A percentile compares a stretch with the other conserved stretches of the same genome.
Evolutionary conservation across 225 moss, liverwort and hornwort species (phyloP).

Genomic region (Takakia lepidozioides): DNA sequence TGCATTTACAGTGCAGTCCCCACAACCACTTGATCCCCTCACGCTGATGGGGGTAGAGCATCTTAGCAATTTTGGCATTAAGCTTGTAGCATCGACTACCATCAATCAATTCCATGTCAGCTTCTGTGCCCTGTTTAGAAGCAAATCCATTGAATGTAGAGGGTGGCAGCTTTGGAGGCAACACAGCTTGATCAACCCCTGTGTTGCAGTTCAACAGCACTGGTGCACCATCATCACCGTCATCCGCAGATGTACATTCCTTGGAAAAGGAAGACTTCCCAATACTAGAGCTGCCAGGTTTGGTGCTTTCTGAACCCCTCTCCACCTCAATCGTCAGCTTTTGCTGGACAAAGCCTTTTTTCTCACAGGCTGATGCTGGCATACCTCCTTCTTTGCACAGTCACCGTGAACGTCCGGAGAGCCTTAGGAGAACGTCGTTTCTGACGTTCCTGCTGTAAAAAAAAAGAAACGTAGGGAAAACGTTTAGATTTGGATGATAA

Average conservation of each 20-base stretch:
- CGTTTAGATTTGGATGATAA: no score
- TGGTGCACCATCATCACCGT: conserved; percentile 49
- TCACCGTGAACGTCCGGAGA: no score
- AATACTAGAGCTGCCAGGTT: conserved; percentile 18
- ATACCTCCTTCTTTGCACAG: no score
- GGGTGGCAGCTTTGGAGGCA: conserved; percentile 6
- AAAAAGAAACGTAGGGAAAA: no score
- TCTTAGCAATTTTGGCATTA: conserved; percentile 43
- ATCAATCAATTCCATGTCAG: conserved; percentile 33
- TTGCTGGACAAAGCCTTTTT: conserved; percentile 28
- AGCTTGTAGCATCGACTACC: conserved; percentile 54
- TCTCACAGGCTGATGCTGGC: no score
- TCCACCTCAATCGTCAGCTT: conserved; percentile 23
- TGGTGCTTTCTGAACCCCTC: conserved; percentile 36
- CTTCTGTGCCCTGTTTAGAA: conserved; percentile 1
- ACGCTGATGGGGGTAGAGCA: conserved; percentile 73
- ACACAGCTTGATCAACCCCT: conserved; percentile 7
- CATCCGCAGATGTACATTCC: conserved; percentile 46
- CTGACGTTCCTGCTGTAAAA: no score
- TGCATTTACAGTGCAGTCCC: conserved; percentile 67
- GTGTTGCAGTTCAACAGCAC: conserved; percentile 16
- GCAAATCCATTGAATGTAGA: conserved; percentile 6
- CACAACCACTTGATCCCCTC: conserved; percentile 81
- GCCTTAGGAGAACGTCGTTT: no score
- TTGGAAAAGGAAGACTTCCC: conserved; percentile 19